Conservation (phyloP, 192 early-diverging fungal genomes). For the Linnemannia hyalina region DNA sequence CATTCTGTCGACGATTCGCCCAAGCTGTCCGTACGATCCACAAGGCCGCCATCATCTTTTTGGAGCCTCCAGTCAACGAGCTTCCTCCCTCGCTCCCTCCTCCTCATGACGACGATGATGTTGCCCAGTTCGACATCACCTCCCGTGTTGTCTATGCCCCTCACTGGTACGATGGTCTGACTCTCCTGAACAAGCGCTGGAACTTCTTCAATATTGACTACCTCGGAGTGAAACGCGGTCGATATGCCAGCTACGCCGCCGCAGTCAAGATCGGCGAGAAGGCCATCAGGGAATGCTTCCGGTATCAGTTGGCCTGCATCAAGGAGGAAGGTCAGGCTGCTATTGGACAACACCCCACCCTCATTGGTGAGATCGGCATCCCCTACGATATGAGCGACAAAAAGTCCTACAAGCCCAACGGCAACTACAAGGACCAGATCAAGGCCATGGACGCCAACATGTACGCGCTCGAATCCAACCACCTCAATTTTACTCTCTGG, state of each 20-base stretch:
- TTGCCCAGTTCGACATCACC: slow-evolving; percentile 49
- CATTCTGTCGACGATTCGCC: slow-evolving; percentile 56
- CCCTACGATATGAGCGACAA: slow-evolving; percentile 64
- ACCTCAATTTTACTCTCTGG: slow-evolving; percentile 68
- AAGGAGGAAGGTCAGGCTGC: slow-evolving; percentile 59
- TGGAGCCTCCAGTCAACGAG: slow-evolving; percentile 69
- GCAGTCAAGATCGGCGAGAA: slow-evolving; percentile 67
- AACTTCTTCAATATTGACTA: slow-evolving; percentile 69
- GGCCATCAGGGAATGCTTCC: slow-evolving; percentile 66
- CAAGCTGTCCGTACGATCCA: slow-evolving; percentile 60
- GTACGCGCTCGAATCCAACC: slow-evolving; percentile 59
- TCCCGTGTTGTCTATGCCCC: slow-evolving; percentile 66
- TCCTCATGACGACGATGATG: slow-evolving; percentile 51
- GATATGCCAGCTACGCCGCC: slow-evolving; percentile 59
- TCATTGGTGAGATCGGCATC: slow-evolving; percentile 68
- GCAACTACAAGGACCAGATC: slow-evolving; percentile 59
- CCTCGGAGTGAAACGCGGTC: slow-evolving; percentile 68
- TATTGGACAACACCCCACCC: slow-evolving; percentile 61
- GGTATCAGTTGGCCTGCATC: slow-evolving; percentile 60
- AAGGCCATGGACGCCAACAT: slow-evolving; percentile 69
- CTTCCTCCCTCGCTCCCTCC: slow-evolving; percentile 62
- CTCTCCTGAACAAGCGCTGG: slow-evolving; percentile 71
- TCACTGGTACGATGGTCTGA: slow-evolving; percentile 74
- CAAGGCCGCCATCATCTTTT: slow-evolving; percentile 64
- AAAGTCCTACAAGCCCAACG: slow-evolving; percentile 31